Evolutionary conservation across 1,139 yeast species (phyloP).

Genomic region (Pichiaceae sp.): DNA sequence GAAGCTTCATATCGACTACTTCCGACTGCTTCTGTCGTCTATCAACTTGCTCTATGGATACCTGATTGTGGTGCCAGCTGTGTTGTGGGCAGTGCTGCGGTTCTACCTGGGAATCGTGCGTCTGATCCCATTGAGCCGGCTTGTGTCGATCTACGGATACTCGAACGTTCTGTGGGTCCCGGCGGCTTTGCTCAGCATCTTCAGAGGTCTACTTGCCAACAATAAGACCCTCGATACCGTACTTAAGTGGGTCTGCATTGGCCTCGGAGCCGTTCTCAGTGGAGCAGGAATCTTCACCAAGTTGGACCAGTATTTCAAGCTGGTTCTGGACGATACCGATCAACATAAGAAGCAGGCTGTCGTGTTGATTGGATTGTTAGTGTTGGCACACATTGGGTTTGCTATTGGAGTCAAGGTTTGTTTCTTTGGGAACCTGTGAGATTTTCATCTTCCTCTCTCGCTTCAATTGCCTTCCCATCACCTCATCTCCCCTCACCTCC

Average conservation of each 20-base stretch:
- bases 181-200: constrained; percentile 50
- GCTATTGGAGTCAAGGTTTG: constrained; percentile 40
- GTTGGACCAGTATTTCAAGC: constrained; percentile 33
- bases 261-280: constrained; percentile 37
- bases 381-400: constrained; percentile 33
- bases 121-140: constrained; percentile 31
- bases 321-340: constrained; percentile 27
- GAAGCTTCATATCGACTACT: constrained; percentile 24
- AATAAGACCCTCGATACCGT: constrained; percentile 20
- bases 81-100: constrained; percentile 41
- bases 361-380: constrained; percentile 24
- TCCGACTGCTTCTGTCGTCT: constrained; percentile 57
- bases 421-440: constrained; percentile 33
- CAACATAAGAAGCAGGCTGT: constrained; percentile 19
- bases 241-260: constrained; percentile 41
- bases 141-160: constrained; percentile 67
- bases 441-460: neutral
- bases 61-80: constrained; percentile 52
- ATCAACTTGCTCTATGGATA: constrained; percentile 66
- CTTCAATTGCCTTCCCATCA: neutral
- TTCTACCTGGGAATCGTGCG: constrained; percentile 33
- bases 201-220: constrained; percentile 38
- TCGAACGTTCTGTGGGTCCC: constrained; percentile 76
- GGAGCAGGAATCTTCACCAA: constrained; percentile 40
- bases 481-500: no score